A percentile compares a stretch with the other conserved stretches of the same genome.
These are phyloP conservation scores for Musa itinerans DNA, from an alignment of 176 grass and related monocot species.

Conservation along the genomic window DNA sequence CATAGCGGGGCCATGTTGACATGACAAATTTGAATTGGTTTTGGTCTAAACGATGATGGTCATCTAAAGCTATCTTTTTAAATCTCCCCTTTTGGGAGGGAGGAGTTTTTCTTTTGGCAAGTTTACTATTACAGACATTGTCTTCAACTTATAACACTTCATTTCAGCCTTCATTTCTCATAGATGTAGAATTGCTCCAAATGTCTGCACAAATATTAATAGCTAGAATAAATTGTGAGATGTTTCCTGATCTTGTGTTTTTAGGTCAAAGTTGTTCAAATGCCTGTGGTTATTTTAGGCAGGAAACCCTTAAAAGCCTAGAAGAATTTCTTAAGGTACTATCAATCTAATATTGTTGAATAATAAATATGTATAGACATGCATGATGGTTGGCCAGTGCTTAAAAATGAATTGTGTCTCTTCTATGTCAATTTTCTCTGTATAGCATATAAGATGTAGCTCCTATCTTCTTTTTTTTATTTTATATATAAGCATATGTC, in stretches of 20 bases:
- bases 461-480: too few species aligned
- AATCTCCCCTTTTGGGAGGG: background rate
- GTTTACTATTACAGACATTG: background rate
- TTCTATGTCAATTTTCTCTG: background rate
- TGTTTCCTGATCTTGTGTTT: background rate
- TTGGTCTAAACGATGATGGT: background rate
- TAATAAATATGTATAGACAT: slow-evolving; percentile 5
- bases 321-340: background rate
- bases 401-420: background rate
- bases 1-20: background rate
- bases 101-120: background rate
- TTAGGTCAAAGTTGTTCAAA: background rate
- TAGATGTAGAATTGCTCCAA: too few species aligned
- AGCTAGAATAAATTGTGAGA: too few species aligned
- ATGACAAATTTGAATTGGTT: background rate
- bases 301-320: background rate
- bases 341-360: background rate
- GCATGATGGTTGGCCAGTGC: background rate
- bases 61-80: background rate
- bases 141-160: background rate
- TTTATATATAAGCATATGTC: too few species aligned
- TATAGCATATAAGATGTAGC: background rate
- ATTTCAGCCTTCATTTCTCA: too few species aligned
- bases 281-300: too few species aligned
- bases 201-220: too few species aligned